Conservation (phyloP, 768 basidiomycete genomes). For the Naematelia aurantialba region DNA sequence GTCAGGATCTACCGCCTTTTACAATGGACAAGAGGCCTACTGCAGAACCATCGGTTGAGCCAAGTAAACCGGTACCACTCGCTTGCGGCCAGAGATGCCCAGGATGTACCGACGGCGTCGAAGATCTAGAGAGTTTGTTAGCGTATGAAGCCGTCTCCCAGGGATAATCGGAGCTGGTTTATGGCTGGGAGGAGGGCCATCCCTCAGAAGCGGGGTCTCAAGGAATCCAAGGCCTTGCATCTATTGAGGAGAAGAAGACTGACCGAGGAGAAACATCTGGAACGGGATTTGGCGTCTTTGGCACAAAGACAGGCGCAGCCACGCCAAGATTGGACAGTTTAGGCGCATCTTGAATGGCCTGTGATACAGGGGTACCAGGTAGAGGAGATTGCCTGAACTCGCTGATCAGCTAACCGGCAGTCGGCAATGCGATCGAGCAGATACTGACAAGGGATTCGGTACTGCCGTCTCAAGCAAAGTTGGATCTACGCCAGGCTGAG, state of each 20-base stretch:
- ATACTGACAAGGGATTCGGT: not conserved
- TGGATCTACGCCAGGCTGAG: slow-evolving; percentile 23
- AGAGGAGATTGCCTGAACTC: not conserved
- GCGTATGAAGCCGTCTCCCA: too few relatives aligned
- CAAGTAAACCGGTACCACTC: not conserved
- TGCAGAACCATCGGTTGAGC: slow-evolving; percentile 19
- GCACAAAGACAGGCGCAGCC: slow-evolving; percentile 45
- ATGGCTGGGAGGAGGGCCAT: too few relatives aligned
- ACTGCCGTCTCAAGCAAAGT: not conserved
- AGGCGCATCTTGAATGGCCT: slow-evolving; percentile 9
- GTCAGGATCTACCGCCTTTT: slow-evolving; percentile 22
- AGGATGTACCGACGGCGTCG: slow-evolving; percentile 9
- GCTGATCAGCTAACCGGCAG: slow-evolving; percentile 6
- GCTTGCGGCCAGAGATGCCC: not conserved
- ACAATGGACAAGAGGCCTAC: slow-evolving; percentile 10
- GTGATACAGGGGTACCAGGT: not conserved
- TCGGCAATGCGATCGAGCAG: not conserved
- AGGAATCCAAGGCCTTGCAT: too few relatives aligned
- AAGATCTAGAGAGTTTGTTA: slow-evolving; percentile 1
- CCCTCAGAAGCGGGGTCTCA: too few relatives aligned
- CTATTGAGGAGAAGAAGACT: slow-evolving; percentile 3
- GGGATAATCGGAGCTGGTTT: too few relatives aligned
- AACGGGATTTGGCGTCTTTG: slow-evolving; percentile 29
- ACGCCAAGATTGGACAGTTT: slow-evolving; percentile 22
- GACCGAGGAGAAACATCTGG: slow-evolving; percentile 25